Base-by-base conservation (phyloP, 805 yeast species). In the Nakazawaea sp. region DNA sequence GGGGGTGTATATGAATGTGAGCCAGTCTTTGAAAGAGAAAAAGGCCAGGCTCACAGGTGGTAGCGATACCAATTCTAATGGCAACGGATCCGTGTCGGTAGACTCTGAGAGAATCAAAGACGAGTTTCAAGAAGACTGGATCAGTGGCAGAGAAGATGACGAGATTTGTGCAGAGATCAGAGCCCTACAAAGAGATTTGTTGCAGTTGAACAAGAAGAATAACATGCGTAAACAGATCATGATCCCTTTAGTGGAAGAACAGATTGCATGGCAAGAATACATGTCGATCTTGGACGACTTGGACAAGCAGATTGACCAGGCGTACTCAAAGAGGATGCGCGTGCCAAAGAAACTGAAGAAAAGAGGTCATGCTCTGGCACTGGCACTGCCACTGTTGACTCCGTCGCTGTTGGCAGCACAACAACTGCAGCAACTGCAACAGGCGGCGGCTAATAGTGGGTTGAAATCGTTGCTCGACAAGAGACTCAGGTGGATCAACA, bases 241-340 rank as follows among this genome's bases (percentile, higher is more conserved):
- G 26, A 61, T 79, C 18, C 94, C 95, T 1, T 49, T 81, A 1
- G 70, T 92, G 12, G 90, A 88, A 47, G 92, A 84, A 45, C 95
- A 85, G 48, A 68, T 92, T 49, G 96, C 97, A 19, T 92, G 89
- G 78, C 96, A 90, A 55, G 98, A 92, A 56, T 92, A 86, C 56
- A 68, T 80, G 41, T 82, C 90, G 10, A 89, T 92, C 36, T 59
- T 88, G 42, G 97, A 92, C 40, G 97, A 92, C 53, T 66, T 92
- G 47, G 97, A 92, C 56, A 92, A 90, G 56, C 99, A 92, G 59
- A 89, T 92, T 26, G 98, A 92, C 55, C 97, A 86, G 56, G 89
- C 95, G 16, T 92, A 89, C 54, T 62, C 83, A 45, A 83, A 88
- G 56, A 68, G 97, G 42, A 71, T 83, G 39, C 77, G 88, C 48